Percentiles rank a stretch among this genome's conserved stretches.
Evolutionary conservation across 2,329 filamentous ascomycete species (phyloP).

Genomic region (Neopestalotiopsis sp.): DNA sequence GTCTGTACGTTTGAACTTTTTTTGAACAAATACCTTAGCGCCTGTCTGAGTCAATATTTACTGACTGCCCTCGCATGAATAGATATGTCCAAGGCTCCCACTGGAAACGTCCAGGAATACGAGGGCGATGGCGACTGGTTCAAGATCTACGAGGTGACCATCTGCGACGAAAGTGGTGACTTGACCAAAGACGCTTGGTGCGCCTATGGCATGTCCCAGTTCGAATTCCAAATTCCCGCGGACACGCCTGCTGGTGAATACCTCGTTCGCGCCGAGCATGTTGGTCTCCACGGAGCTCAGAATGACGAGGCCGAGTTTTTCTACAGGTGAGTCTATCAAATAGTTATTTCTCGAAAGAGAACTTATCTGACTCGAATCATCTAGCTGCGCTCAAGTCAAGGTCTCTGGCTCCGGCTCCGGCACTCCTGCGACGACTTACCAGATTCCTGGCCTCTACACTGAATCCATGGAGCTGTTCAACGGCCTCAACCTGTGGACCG

Average conservation of each 20-base stretch:
- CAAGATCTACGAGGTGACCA: constrained; percentile 24
- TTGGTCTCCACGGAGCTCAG: constrained; percentile 31
- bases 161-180: constrained; percentile 4
- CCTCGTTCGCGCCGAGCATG: constrained; percentile 28
- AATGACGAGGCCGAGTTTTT: constrained; percentile 20
- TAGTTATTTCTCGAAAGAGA: constrained; percentile 25
- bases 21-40: constrained; percentile 16
- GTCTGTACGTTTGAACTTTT: constrained; percentile 22
- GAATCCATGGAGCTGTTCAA: constrained; percentile 6
- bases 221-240: constrained; percentile 25
- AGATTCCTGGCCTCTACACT: constrained; percentile 30
- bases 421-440: constrained; percentile 26
- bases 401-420: constrained; percentile 28
- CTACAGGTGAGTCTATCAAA: constrained; percentile 6
- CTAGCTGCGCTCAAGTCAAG: constrained; percentile 26
- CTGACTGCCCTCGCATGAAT: neutral
- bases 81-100: constrained; percentile 10
- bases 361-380: neutral
- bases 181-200: constrained; percentile 23
- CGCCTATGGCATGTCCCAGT: constrained; percentile 26
- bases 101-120: constrained; percentile 21
- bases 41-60: too few species aligned
- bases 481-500: constrained; percentile 10
- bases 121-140: constrained; percentile 27
- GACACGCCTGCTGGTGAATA: constrained; percentile 29